Percentiles rank a stretch among this genome's conserved stretches.
These are phyloP conservation scores for Microcos paniculata DNA, from an alignment of 345 rosid species.

Conservation along the genomic window DNA sequence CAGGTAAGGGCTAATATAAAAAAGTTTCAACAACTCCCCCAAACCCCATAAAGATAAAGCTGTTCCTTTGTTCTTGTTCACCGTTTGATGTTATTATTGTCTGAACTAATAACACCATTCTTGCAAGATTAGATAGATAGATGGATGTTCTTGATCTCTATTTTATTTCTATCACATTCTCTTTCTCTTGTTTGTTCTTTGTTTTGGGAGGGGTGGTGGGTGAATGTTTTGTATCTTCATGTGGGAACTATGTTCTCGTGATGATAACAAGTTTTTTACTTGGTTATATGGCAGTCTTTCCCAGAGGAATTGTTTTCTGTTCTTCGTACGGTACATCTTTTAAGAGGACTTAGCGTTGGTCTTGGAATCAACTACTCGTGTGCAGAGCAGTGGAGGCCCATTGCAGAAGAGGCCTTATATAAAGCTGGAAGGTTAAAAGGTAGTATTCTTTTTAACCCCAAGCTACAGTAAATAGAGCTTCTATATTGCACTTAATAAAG, in stretches of 20 bases:
- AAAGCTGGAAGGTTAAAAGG: conserved; percentile 74
- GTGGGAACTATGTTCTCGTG: background rate
- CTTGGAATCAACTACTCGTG: conserved; percentile 82
- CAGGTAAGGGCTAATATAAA: conserved; percentile 39
- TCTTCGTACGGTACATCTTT: conserved; percentile 77
- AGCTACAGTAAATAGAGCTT: background rate
- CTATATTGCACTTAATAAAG: background rate
- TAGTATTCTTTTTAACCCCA: conserved; percentile 34
- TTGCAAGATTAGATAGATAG: background rate
- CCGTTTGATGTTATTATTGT: background rate
- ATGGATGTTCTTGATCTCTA: too few species aligned
- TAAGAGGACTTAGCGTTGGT: conserved; percentile 94
- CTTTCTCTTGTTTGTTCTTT: too few species aligned
- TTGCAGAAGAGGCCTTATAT: conserved; percentile 82
- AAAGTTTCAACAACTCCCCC: background rate
- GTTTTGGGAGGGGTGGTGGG: too few species aligned
- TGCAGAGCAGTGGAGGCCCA: conserved; percentile 81
- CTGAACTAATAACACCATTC: background rate
- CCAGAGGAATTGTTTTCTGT: conserved; percentile 92
- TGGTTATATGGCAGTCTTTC: conserved; percentile 49
- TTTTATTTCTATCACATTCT: too few species aligned
- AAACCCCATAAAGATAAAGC: too few species aligned
- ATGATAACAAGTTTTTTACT: background rate
- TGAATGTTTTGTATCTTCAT: background rate
- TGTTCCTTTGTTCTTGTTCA: background rate